These are phyloP conservation scores for Nitzschia putrida DNA, from an alignment of 108 stramenopile species.

Conservation along the genomic window DNA sequence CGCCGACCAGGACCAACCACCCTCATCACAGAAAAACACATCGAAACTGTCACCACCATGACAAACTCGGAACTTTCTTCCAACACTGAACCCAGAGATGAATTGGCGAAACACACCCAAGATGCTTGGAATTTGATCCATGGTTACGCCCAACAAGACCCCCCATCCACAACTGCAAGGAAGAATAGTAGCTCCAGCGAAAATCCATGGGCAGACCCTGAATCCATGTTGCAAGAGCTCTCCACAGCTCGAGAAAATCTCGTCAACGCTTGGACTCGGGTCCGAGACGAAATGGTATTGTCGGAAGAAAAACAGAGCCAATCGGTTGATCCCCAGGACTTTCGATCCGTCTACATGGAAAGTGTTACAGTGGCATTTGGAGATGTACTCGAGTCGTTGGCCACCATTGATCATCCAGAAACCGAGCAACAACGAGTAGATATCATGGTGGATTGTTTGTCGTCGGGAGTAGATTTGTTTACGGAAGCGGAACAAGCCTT, in stretches of 20 bases:
- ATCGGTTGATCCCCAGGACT: conserved; percentile 24
- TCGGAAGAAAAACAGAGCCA: background rate
- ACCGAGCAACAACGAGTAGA: conserved; percentile 6
- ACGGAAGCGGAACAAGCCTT: conserved; percentile 1
- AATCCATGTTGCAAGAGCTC: conserved; percentile 25
- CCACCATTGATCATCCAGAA: background rate
- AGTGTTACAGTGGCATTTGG: conserved; percentile 59
- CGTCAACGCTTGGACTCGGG: conserved; percentile 20
- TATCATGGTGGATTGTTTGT: conserved; percentile 53
- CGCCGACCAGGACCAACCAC: too few relatives aligned
- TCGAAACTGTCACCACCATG: too few relatives aligned
- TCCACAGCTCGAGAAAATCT: conserved; percentile 26
- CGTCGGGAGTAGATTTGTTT: conserved; percentile 54
- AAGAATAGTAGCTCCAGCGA: background rate
- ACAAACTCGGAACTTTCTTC: too few relatives aligned
- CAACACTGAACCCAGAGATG: too few relatives aligned
- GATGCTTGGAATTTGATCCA: too few relatives aligned
- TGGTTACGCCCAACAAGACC: too few relatives aligned
- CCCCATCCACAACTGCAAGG: background rate
- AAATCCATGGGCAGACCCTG: conserved; percentile 42
- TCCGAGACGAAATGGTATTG: conserved; percentile 7
- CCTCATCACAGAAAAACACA: too few relatives aligned
- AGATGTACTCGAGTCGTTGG: conserved; percentile 42
- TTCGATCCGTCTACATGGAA: conserved; percentile 43
- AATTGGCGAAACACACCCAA: too few relatives aligned